A percentile compares a stretch with the other conserved stretches of the same genome.
phyloP scores from a whole-genome alignment of 495 filamentous ascomycete genomes.

The Parmelia sp. region DNA sequence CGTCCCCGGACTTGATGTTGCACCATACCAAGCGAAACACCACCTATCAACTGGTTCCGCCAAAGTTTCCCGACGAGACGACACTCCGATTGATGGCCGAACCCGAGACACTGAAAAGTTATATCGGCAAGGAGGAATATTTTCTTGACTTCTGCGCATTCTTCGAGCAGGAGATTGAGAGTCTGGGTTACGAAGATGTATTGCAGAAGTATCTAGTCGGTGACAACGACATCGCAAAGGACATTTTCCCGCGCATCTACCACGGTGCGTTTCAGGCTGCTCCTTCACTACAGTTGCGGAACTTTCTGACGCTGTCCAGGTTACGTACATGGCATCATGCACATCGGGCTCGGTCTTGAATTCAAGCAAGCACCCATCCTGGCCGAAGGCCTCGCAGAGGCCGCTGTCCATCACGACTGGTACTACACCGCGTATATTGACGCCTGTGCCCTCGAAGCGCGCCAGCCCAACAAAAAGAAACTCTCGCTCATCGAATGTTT shows the following conservation, averaged over 20 bases:
- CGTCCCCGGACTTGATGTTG: constrained; percentile 14
- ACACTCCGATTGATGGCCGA: constrained; percentile 12
- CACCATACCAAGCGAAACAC: constrained; percentile 15
- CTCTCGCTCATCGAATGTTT: constrained; percentile 12
- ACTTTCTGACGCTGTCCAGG: constrained; percentile 14
- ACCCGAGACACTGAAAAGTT: constrained; percentile 2
- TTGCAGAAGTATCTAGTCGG: constrained; percentile 22
- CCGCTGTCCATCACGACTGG: constrained; percentile 23
- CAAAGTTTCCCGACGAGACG: constrained; percentile 5
- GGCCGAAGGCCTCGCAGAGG: constrained; percentile 23
- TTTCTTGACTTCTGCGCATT: constrained; percentile 14
- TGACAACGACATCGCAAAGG: constrained; percentile 16
- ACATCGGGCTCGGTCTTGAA: constrained; percentile 23
- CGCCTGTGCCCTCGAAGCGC: constrained; percentile 7
- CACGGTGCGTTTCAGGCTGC: constrained; percentile 5
- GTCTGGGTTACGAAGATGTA: constrained; percentile 11
- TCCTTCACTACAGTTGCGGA: constrained; percentile 1
- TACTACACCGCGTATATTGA: constrained; percentile 23
- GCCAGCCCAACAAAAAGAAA: constrained; percentile 8
- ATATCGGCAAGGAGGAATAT: constrained; percentile 13
- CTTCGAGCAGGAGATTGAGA: constrained; percentile 17
- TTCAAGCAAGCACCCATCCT: constrained; percentile 19
- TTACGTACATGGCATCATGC: constrained; percentile 24
- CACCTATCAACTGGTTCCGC: constrained; percentile 9
- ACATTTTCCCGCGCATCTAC: constrained; percentile 16